These are phyloP conservation scores for Solanum bulbocastanum DNA, from an alignment of 257 asterid species.

Conservation along the genomic window DNA sequence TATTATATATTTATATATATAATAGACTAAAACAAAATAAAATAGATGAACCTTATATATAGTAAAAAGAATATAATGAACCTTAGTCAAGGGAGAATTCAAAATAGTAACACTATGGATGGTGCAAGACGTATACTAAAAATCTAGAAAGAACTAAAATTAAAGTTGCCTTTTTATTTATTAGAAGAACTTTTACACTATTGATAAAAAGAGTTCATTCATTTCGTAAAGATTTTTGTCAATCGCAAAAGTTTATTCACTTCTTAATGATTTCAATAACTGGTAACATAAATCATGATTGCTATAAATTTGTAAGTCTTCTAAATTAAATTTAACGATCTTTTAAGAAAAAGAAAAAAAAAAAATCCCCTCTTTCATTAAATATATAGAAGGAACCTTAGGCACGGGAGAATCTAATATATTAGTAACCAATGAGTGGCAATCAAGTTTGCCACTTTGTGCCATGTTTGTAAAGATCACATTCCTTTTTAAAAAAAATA, in stretches of 20 bases:
- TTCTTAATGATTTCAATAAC: background rate
- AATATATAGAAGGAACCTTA: background rate
- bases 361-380: background rate
- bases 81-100: no score
- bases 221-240: background rate
- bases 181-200: background rate
- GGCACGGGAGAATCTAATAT: background rate
- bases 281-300: background rate
- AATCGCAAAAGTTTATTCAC: no score
- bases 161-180: no score
- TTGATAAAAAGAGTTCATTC: background rate
- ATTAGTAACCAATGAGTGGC: background rate
- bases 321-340: background rate
- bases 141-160: background rate
- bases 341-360: background rate
- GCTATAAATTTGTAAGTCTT: rapidly evolving
- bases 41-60: no score
- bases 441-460: background rate
- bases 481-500: background rate
- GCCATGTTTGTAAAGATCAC: background rate
- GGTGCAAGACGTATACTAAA: background rate
- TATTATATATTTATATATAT: no score
- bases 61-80: no score
- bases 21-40: no score
- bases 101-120: background rate